Percentiles rank a stretch among this genome's conserved stretches.
These are phyloP conservation scores for Fusarium secorum DNA, from an alignment of 2,329 filamentous ascomycete species.

Conservation along the genomic window DNA sequence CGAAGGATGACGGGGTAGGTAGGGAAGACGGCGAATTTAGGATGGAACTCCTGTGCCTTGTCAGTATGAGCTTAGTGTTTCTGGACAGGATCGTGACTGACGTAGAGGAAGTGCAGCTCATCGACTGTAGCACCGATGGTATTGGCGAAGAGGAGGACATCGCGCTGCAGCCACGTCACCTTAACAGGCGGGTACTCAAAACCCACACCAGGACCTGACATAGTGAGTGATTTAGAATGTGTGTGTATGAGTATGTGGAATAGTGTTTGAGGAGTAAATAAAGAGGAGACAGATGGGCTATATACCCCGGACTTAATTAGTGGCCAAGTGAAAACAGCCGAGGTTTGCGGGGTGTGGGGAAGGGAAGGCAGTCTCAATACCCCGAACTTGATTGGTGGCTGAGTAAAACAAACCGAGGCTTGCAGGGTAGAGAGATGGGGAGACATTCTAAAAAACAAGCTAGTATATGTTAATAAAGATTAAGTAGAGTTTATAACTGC, in stretches of 20 bases:
- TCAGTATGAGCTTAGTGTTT: constrained; percentile 50
- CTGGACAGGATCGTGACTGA: constrained; percentile 12
- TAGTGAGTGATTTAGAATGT: not conserved
- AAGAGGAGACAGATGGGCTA: not conserved
- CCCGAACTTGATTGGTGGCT: not conserved
- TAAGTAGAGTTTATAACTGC: too few relatives aligned
- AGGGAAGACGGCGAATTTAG: constrained; percentile 55
- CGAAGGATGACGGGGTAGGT: constrained; percentile 55
- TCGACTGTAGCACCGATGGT: constrained; percentile 2
- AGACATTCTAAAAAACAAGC: fast-evolving
- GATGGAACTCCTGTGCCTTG: constrained; percentile 53
- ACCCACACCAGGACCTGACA: constrained; percentile 5
- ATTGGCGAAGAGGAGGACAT: constrained; percentile 4
- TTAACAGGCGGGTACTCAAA: constrained; percentile 3
- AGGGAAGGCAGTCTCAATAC: not conserved
- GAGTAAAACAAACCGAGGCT: not conserved
- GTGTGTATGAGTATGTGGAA: not conserved
- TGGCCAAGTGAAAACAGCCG: not conserved
- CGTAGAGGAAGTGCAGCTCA: constrained; percentile 12
- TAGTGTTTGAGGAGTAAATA: not conserved
- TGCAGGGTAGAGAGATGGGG: not conserved
- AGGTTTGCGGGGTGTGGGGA: constrained; percentile 5
- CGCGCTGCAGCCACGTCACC: constrained; percentile 5
- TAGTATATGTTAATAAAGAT: fast-evolving
- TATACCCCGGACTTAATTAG: not conserved